Evolutionary conservation across 148 eudicot species (phyloP).

Genomic region (Pouteria glomerata): DNA sequence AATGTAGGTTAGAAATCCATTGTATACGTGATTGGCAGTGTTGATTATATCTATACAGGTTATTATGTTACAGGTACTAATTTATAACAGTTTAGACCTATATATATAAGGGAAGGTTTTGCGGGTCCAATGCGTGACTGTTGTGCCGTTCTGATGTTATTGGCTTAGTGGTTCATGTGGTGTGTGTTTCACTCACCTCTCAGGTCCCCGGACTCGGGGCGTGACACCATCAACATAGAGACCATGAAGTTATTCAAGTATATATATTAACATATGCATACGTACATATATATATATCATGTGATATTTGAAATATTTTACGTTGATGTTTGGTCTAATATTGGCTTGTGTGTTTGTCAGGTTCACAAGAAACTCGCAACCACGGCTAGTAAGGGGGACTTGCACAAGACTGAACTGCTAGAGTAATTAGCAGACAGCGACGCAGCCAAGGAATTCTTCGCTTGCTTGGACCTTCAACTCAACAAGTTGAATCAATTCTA

Average conservation of each 20-base stretch:
- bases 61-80: too few species aligned
- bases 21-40: too few species aligned
- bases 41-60: too few species aligned
- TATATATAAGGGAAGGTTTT: too few species aligned
- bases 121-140: too few species aligned
- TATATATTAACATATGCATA: neutral
- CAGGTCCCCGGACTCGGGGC: too few species aligned
- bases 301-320: neutral
- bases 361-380: constrained; percentile 65
- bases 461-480: constrained; percentile 67
- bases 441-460: constrained; percentile 60
- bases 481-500: constrained; percentile 85
- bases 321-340: neutral
- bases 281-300: too few species aligned
- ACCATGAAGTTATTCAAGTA: constrained; percentile 67
- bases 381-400: constrained; percentile 41
- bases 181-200: too few species aligned
- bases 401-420: constrained; percentile 64
- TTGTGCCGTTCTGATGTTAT: too few species aligned
- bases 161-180: too few species aligned
- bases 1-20: too few species aligned
- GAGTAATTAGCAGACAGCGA: constrained; percentile 61
- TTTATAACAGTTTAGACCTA: too few species aligned
- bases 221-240: constrained; percentile 37
- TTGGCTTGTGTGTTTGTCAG: constrained; percentile 24